Conservation (phyloP, 1,284 basidiomycete species). For the Stygiomarasmius scandens region DNA sequence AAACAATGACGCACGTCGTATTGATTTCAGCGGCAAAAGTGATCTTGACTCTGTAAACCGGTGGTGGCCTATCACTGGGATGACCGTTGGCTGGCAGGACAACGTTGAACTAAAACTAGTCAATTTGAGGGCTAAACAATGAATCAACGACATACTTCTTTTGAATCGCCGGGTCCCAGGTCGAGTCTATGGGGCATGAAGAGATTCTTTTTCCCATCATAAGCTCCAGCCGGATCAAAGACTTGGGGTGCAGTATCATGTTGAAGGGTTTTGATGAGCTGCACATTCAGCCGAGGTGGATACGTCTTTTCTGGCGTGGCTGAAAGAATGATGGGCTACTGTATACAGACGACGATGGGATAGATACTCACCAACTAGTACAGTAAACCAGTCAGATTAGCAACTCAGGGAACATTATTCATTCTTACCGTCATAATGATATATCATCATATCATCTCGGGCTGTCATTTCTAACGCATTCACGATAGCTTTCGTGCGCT, state of each 20-base stretch:
- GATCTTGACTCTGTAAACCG: conserved; percentile 41
- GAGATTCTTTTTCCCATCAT: conserved; percentile 57
- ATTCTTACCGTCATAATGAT: conserved; percentile 52
- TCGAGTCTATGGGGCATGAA: conserved; percentile 41
- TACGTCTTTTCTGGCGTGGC: conserved; percentile 16
- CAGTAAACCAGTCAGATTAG: not conserved
- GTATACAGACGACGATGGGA: not conserved
- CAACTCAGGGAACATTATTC: not conserved
- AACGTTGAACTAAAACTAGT: conserved; percentile 20
- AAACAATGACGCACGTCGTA: conserved; percentile 38
- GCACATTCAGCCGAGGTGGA: conserved; percentile 2
- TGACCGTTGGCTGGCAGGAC: conserved; percentile 7
- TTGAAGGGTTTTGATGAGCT: conserved; percentile 7
- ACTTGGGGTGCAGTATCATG: conserved; percentile 12
- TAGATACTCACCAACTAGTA: not conserved
- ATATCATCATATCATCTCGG: conserved; percentile 36
- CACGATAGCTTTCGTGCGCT: conserved; percentile 34
- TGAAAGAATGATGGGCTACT: conserved; percentile 23
- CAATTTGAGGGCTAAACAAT: conserved; percentile 4
- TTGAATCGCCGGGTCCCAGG: conserved; percentile 28
- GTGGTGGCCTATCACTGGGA: conserved; percentile 27
- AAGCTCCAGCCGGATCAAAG: conserved; percentile 38
- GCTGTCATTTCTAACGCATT: conserved; percentile 44
- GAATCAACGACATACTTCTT: conserved; percentile 17
- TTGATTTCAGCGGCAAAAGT: conserved; percentile 49